Conservation (phyloP, 2,329 filamentous ascomycete genomes). For the Epichloe hybrida region DNA sequence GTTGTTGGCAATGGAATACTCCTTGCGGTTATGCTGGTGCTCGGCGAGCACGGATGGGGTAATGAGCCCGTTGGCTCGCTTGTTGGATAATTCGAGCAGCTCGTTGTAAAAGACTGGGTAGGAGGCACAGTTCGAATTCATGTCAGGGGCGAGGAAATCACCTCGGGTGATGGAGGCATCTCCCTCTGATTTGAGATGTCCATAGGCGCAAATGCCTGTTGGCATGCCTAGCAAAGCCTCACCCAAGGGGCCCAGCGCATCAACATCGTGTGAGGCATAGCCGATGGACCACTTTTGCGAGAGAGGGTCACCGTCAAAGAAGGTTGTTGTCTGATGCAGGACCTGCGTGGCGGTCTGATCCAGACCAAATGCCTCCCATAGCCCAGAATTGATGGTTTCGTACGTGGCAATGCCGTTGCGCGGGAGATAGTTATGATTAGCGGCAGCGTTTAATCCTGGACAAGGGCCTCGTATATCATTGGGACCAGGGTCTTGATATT, state of each 20-base stretch:
- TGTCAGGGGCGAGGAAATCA: background rate
- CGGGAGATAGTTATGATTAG: constrained; percentile 21
- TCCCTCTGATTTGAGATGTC: constrained; percentile 12
- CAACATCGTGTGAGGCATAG: constrained; percentile 4
- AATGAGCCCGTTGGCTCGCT: constrained; percentile 24
- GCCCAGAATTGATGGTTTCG: constrained; percentile 2
- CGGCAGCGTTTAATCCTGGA: constrained; percentile 19
- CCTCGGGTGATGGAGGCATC: constrained; percentile 3
- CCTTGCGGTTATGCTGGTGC: background rate
- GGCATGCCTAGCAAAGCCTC: constrained; percentile 1
- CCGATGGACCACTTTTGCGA: constrained; percentile 5
- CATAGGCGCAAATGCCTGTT: constrained; percentile 4
- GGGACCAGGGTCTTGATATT: background rate
- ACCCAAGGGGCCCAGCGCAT: background rate
- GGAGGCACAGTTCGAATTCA: constrained; percentile 1
- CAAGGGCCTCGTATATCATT: constrained; percentile 9
- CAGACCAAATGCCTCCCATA: background rate
- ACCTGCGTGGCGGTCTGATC: constrained; percentile 4
- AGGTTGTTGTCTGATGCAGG: constrained; percentile 1
- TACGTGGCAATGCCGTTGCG: constrained; percentile 14
- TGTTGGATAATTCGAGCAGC: constrained; percentile 24
- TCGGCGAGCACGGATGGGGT: background rate
- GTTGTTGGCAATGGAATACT: constrained; percentile 32
- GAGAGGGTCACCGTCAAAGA: constrained; percentile 5
- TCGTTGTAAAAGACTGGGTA: constrained; percentile 9